Evolutionary conservation across 1,284 basidiomycete genomes (phyloP).

Genomic region (Takashimella tepidaria): DNA sequence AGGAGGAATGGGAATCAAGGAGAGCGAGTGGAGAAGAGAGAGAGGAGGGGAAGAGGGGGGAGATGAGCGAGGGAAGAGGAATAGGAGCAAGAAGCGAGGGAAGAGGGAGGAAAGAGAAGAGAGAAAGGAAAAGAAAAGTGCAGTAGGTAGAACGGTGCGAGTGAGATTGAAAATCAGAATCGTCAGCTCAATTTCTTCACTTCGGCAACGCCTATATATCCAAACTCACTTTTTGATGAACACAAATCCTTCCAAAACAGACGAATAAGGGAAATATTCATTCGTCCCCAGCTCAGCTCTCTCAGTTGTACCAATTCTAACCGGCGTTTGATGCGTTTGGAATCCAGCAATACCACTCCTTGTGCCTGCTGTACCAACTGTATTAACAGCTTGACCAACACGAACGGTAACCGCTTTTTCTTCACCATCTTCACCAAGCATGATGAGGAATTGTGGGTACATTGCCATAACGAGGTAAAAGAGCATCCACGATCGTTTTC

Average conservation of each 20-base stretch:
- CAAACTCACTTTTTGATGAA: slow-evolving; percentile 64
- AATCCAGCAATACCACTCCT: slow-evolving; percentile 53
- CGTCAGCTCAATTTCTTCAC: neutral
- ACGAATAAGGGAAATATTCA: slow-evolving; percentile 86
- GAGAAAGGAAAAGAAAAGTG: neutral
- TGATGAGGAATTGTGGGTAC: slow-evolving; percentile 98
- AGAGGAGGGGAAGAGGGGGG: neutral
- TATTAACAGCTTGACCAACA: slow-evolving; percentile 71
- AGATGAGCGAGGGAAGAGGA: neutral
- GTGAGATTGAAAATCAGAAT: neutral
- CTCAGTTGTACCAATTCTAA: slow-evolving; percentile 87
- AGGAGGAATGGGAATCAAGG: too few relatives aligned
- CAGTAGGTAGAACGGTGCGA: neutral
- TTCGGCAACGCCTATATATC: neutral
- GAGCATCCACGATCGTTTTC: slow-evolving; percentile 97
- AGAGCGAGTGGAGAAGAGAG: neutral
- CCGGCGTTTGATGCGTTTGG: slow-evolving; percentile 95
- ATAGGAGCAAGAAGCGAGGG: neutral
- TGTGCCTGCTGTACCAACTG: slow-evolving; percentile 46
- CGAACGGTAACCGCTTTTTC: slow-evolving; percentile 84
- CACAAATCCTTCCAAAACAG: slow-evolving; percentile 84
- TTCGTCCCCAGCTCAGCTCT: slow-evolving; percentile 94
- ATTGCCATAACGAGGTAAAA: slow-evolving; percentile 93
- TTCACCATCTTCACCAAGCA: slow-evolving; percentile 85
- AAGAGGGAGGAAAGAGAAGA: neutral